Conservation (phyloP, 148 eudicot genomes). For the Agrostemma githago region DNA sequence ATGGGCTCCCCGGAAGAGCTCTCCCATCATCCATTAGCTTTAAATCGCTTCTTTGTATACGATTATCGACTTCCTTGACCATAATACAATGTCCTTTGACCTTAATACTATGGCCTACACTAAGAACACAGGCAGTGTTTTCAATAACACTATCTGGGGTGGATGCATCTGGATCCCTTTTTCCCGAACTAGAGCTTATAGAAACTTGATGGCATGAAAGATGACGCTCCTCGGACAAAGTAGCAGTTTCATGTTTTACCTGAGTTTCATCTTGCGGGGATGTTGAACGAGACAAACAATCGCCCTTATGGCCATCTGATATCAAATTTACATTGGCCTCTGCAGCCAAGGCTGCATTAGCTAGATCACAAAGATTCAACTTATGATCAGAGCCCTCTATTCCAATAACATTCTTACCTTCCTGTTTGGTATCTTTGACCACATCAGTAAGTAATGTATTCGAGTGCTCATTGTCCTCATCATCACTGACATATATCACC, state of each 20-base stretch:
- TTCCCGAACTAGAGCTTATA: slow-evolving; percentile 27
- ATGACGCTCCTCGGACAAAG: slow-evolving; percentile 28
- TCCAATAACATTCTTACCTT: slow-evolving; percentile 19
- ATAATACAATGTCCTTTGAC: slow-evolving; percentile 7
- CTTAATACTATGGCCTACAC: slow-evolving; percentile 14
- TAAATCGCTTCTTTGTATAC: slow-evolving; percentile 4
- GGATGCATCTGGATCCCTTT: slow-evolving; percentile 29
- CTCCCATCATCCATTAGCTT: slow-evolving; percentile 35
- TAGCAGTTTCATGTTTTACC: slow-evolving; percentile 29
- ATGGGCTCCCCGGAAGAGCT: slow-evolving; percentile 41
- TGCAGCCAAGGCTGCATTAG: slow-evolving; percentile 40
- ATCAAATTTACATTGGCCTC: slow-evolving; percentile 31
- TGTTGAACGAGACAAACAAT: slow-evolving; percentile 34
- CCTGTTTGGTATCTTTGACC: slow-evolving; percentile 22
- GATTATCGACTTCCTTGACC: slow-evolving; percentile 7
- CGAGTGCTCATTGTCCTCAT: slow-evolving; percentile 60
- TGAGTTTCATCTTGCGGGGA: slow-evolving; percentile 34
- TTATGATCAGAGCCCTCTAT: slow-evolving; percentile 32
- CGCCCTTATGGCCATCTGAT: slow-evolving; percentile 33
- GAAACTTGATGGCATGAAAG: slow-evolving; percentile 33
- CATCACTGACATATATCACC: slow-evolving; percentile 79
- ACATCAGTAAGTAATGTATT: slow-evolving; percentile 25
- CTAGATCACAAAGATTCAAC: slow-evolving; percentile 33
- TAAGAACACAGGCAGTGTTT: slow-evolving; percentile 31
- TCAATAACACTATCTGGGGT: slow-evolving; percentile 30